Conservation (phyloP, 202 grass and related monocot species). For the Schoenoplectus tabernaemontani region DNA sequence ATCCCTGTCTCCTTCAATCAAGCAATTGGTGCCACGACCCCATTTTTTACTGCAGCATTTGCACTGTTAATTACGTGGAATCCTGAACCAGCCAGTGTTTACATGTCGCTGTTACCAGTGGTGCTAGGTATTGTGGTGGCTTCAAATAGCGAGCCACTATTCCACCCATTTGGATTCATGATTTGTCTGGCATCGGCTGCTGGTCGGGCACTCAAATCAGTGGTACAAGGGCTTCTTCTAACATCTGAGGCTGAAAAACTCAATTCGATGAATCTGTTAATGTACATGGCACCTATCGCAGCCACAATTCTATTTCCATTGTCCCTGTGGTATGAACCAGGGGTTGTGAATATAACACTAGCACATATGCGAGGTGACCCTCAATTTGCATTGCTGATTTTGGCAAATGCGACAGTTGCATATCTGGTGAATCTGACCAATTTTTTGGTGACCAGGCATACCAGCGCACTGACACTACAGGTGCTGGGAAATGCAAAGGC, state of each 20-base stretch:
- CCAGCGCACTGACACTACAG: slow-evolving; percentile 40
- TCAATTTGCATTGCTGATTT: slow-evolving; percentile 28
- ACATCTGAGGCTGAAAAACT: slow-evolving; percentile 51
- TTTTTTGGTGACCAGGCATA: slow-evolving; percentile 45
- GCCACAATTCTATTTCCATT: slow-evolving; percentile 31
- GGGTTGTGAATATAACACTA: slow-evolving; percentile 17
- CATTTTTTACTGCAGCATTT: slow-evolving; percentile 87
- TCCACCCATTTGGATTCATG: slow-evolving; percentile 87
- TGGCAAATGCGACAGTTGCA: slow-evolving; percentile 35
- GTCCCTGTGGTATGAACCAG: slow-evolving; percentile 31
- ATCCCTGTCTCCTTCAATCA: slow-evolving; percentile 99
- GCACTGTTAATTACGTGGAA: slow-evolving; percentile 53
- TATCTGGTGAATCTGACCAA: slow-evolving; percentile 50
- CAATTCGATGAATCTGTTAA: slow-evolving; percentile 46
- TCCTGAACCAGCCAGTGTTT: slow-evolving; percentile 56
- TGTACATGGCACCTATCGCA: slow-evolving; percentile 46
- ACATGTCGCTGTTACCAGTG: slow-evolving; percentile 69
- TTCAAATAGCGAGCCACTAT: slow-evolving; percentile 74
- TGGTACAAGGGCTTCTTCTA: slow-evolving; percentile 84
- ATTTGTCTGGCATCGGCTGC: slow-evolving; percentile 74
- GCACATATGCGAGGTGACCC: slow-evolving; percentile 24
- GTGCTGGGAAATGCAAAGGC: slow-evolving; percentile 45
- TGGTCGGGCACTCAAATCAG: slow-evolving; percentile 73
- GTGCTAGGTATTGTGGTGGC: slow-evolving; percentile 82
- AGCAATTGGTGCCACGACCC: slow-evolving; percentile 90